Evolutionary conservation across 1,284 basidiomycete species (phyloP).

Genomic region (Ceratobasidium sp.): DNA sequence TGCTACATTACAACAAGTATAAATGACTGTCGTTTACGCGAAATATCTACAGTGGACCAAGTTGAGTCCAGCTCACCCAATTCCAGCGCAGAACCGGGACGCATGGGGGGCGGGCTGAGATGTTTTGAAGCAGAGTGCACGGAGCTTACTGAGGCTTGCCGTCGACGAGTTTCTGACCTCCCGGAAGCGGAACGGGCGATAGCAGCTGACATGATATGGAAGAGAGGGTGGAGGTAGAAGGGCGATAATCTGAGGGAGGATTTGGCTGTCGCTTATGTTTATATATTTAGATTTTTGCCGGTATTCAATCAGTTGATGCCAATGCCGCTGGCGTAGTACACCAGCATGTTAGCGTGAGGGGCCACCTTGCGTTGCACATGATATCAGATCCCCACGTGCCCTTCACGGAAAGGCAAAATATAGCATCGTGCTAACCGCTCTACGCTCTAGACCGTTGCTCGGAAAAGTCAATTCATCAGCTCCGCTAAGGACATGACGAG

Average conservation of each 20-base stretch:
- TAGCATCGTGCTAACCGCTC: not conserved
- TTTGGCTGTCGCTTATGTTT: not conserved
- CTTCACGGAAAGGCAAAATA: constrained; percentile 3
- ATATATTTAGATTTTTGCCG: constrained; percentile 8
- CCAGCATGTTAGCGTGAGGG: constrained; percentile 6
- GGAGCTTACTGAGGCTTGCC: constrained; percentile 33
- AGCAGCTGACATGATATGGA: constrained; percentile 18
- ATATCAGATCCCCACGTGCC: constrained; percentile 39
- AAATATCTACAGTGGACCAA: constrained; percentile 33
- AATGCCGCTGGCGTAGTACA: constrained; percentile 15
- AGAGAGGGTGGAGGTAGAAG: not conserved
- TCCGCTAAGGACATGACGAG: not conserved
- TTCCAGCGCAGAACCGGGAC: constrained; percentile 23
- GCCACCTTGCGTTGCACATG: constrained; percentile 21
- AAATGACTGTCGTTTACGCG: constrained; percentile 1
- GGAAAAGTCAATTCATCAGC: constrained; percentile 7
- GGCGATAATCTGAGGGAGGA: not conserved
- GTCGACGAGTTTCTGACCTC: constrained; percentile 13
- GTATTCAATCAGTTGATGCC: not conserved
- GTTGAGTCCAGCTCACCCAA: constrained; percentile 28
- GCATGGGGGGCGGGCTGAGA: constrained; percentile 19
- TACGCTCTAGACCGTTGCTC: constrained; percentile 8
- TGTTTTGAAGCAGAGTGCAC: constrained; percentile 31
- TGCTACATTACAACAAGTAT: not conserved
- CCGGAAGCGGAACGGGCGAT: constrained; percentile 23